A percentile compares a stretch with the other conserved stretches of the same genome.
Evolutionary conservation across 257 asterid species (phyloP).

Genomic region (Nicotiana knightiana): DNA sequence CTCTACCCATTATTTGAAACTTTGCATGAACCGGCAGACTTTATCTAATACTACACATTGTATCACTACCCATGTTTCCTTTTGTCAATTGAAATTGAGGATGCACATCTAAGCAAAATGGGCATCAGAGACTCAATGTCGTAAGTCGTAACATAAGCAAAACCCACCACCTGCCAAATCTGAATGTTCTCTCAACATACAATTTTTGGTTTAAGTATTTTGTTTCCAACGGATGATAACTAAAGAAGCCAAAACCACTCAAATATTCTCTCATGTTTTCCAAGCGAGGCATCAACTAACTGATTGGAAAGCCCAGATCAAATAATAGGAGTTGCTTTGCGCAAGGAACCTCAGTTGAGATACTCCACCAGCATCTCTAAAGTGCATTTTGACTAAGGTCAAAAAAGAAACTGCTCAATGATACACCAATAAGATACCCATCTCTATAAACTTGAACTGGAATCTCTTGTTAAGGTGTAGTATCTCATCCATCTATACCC

Average conservation of each 20-base stretch:
- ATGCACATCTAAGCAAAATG: not conserved
- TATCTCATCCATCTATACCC: not conserved
- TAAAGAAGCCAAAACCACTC: constrained; percentile 4
- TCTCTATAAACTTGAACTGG: not conserved
- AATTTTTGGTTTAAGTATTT: not conserved
- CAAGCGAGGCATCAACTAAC: not conserved
- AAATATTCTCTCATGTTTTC: not conserved
- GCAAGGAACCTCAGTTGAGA: not conserved
- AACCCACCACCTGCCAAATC: not conserved
- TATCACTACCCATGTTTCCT: not conserved
- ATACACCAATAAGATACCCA: not conserved
- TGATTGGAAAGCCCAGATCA: not conserved
- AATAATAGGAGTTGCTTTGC: not conserved
- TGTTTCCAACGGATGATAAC: not conserved
- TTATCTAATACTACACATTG: not conserved
- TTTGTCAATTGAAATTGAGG: not conserved
- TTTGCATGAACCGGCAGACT: not conserved
- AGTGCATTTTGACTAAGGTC: not conserved
- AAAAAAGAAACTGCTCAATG: not conserved
- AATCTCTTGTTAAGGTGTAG: too few species aligned
- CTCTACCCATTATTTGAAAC: not conserved
- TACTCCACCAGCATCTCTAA: not conserved
- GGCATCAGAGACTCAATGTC: not conserved
- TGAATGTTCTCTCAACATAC: not conserved
- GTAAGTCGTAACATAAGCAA: not conserved